These are phyloP conservation scores for Chrysopogon serrulatus DNA, from an alignment of 176 grass and related monocot genomes.

Conservation along the genomic window DNA sequence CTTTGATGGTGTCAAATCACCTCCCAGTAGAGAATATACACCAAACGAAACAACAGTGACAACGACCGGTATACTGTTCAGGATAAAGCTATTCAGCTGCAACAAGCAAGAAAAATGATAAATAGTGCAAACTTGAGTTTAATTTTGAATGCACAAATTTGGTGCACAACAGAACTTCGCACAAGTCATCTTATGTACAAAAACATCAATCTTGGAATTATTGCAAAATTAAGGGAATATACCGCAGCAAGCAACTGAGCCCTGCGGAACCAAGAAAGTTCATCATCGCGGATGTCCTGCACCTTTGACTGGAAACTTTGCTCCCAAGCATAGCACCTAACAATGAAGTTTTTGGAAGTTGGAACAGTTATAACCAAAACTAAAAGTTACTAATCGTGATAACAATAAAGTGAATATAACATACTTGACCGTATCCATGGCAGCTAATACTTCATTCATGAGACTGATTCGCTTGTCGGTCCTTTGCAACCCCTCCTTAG, in stretches of 20 bases:
- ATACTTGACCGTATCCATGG: constrained; percentile 99
- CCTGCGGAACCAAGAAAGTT: constrained; percentile 92
- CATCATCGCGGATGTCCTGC: constrained; percentile 87
- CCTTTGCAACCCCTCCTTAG: constrained; percentile 93
- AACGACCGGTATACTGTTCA: constrained; percentile 92
- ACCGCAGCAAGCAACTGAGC: constrained; percentile 91
- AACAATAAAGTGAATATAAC: constrained; percentile 29
- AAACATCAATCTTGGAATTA: not conserved
- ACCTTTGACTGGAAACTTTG: constrained; percentile 98
- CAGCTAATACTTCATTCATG: constrained; percentile 99
- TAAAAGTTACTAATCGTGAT: not conserved
- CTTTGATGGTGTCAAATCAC: constrained; percentile 92
- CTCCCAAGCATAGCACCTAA: constrained; percentile 98
- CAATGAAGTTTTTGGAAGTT: not conserved
- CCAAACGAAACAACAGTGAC: constrained; percentile 95
- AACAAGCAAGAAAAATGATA: constrained; percentile 26
- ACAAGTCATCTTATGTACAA: not conserved
- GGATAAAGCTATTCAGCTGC: constrained; percentile 95
- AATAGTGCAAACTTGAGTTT: not conserved
- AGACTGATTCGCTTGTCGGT: constrained; percentile 97
- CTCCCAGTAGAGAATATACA: constrained; percentile 85
- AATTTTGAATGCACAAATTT: not conserved
- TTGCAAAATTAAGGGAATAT: constrained; percentile 26
- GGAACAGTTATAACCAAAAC: not conserved
- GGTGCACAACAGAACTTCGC: constrained; percentile 4